phyloP scores from a whole-genome alignment of 805 yeast genomes.

The Yarrowia bubula region DNA sequence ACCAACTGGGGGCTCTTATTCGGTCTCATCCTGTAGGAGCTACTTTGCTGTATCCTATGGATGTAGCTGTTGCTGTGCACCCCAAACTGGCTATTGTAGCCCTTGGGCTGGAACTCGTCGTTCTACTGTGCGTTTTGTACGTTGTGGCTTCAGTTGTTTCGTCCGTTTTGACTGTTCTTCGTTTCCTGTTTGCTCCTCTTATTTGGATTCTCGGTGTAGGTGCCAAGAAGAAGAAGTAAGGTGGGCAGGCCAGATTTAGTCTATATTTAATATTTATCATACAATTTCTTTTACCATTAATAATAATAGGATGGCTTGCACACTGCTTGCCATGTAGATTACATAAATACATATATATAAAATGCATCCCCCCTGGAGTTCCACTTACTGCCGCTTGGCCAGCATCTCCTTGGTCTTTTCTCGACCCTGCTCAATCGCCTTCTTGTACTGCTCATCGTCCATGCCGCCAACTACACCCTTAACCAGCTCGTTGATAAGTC shows the following conservation, averaged over 20 bases:
- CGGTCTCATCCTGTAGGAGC: conserved; percentile 7
- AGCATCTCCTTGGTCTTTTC: conserved; percentile 25
- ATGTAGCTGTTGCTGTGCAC: not conserved
- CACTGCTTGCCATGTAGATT: no score
- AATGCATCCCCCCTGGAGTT: not conserved
- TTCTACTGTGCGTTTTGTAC: not conserved
- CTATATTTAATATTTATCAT: not conserved
- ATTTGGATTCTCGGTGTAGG: conserved; percentile 15
- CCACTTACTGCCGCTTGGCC: not conserved
- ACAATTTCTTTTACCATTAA: not conserved
- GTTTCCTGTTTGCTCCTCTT: conserved; percentile 1
- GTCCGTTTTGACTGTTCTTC: not conserved
- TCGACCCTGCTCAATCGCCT: conserved; percentile 10
- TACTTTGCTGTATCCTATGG: conserved; percentile 12
- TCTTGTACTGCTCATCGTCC: conserved; percentile 32
- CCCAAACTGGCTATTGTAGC: not conserved
- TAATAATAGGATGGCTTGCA: not conserved
- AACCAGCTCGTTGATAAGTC: conserved; percentile 49
- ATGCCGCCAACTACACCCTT: conserved; percentile 42
- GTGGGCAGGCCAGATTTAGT: no score
- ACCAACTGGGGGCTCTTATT: not conserved
- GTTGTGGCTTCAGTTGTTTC: conserved; percentile 8
- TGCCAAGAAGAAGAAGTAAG: not conserved
- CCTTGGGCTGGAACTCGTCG: not conserved
- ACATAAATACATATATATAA: not conserved